Base-by-base conservation (phyloP, 2,329 filamentous ascomycete genomes). In the Teratosphaeria epicoccoides region DNA sequence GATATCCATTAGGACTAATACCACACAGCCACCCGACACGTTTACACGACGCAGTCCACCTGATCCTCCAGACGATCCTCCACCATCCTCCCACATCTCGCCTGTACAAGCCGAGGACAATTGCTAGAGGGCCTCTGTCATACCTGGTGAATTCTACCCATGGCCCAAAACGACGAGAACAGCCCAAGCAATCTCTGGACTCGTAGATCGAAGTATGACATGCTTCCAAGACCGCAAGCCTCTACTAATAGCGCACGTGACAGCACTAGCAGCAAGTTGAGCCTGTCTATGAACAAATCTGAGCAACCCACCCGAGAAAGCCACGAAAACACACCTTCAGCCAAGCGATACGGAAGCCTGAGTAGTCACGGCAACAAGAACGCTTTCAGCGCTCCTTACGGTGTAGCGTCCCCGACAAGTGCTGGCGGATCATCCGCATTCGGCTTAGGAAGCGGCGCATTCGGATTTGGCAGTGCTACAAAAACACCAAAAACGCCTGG, bases 381-480 rank as follows among this genome's bases (percentile, higher is more conserved):
- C 69, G 85, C 88, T 91, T 95, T 75, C 85, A 82, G 69, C 76
- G 82, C 80, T 55, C 80, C 78, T 48, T 81, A 79, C 47, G 68
- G 63, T 52, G 74, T 89, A 51, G 78, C 84, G 29, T 91, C 88
- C 9, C 88, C 89, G 12, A 88, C 85, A 11, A 78, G 81, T 50
- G 80, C 80, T 61, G 82, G 80, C 61, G 88, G 87, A 51, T 89
- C 88, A 17, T 90, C 85, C 63, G 90, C 91, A 53, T 98, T 98
- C 71, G 90, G 89, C 48, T 76, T 98, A 55, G 93, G 93, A 40
- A 94, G 88, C 17, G 93, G 93, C 61, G 93, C 93, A 51, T 98
- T 98, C 69, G 94, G 90, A n/a, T 94, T 94, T 69, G 90, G 91
- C 23, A 76, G 77, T 43, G 81, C 85, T 26, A 52, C 54, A 12